Conservation (phyloP, 352 stramenopile species). For the Thraustochytrium striatum region DNA sequence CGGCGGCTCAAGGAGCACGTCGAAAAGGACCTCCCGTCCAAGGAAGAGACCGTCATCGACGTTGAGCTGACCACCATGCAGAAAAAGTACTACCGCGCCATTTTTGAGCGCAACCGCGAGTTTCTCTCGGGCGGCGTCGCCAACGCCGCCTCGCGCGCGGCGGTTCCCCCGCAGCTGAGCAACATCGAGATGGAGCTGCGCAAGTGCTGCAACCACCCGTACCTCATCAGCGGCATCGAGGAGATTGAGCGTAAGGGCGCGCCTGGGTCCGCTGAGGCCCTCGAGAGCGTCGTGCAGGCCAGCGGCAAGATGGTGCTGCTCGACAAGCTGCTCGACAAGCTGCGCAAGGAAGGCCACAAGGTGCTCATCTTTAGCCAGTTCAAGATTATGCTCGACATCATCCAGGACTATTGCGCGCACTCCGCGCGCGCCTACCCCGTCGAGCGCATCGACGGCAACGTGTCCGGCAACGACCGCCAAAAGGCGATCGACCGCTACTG, state of each 20-base stretch:
- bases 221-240: conserved; percentile 94
- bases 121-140: conserved; percentile 61
- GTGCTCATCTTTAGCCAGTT: conserved; percentile 98
- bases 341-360: conserved; percentile 92
- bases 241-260: conserved; percentile 96
- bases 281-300: conserved; percentile 71
- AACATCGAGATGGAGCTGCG: conserved; percentile 99
- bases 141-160: not conserved
- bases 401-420: conserved; percentile 72
- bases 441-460: conserved; percentile 91
- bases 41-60: conserved; percentile 99
- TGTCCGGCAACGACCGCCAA: conserved; percentile 92
- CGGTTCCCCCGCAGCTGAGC: conserved; percentile 55
- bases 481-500: conserved; percentile 98
- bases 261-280: conserved; percentile 61
- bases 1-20: conserved; percentile 99
- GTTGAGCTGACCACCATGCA: conserved; percentile 99
- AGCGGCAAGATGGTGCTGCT: conserved; percentile 91
- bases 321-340: conserved; percentile 96
- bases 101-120: conserved; percentile 96
- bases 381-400: conserved; percentile 95
- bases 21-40: conserved; percentile 96
- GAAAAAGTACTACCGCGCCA: conserved; percentile 94
- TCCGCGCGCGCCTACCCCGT: conserved; percentile 68
- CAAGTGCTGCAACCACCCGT: conserved; percentile 99